Base-by-base conservation (phyloP, 2,329 filamentous ascomycete genomes). In the Pseudocercospora macadamiae region DNA sequence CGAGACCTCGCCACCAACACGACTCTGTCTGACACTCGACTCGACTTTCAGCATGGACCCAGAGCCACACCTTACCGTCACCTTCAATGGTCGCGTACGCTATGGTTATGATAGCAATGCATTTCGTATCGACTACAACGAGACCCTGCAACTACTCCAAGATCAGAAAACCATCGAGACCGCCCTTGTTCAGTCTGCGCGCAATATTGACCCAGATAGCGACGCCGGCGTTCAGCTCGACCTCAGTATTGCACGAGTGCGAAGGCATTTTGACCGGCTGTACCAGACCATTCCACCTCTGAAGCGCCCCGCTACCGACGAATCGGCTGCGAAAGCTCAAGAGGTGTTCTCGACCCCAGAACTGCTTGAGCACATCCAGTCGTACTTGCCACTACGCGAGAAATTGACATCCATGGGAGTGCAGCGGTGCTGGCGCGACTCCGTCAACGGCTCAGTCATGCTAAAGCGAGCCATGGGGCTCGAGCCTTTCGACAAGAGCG, bases 321-420 rank as follows among this genome's bases (percentile, higher is more conserved):
- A 53, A 32, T 39, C 10, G 6, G 34, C 51, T 8, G 30, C 32
- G 1, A 39, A 52, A 37, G 49, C 53, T 2, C 30, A 59, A 2
- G 18, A 59, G 14, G 61, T 64, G 16, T 57, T 64, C 16, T n/a
- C n/a, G 1, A 51, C 32, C 3, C 39, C 49, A 1, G 55, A 62
- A 37, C 55, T 64, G 1, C 53, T 62, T 12, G 55, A 51, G 2
- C 42, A 59, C 26, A 57, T 61, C 21, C 9, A 61, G 36, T 34
- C 14, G 2, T 48, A 39, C 10, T 39, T 59, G 9, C 42, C 54
- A 8, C 23, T 44, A 6, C 44, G 21, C 10, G 36, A 19, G 6
- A 59, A 55, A 25, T 34, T 59, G 16, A 5, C 25, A 10, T 44
- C 32, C 6, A 51, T 59, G 44, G 19, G 1, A 14, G 42, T 59